Conservation (phyloP, 805 yeast species). For the Lachancea dasiensis region DNA sequence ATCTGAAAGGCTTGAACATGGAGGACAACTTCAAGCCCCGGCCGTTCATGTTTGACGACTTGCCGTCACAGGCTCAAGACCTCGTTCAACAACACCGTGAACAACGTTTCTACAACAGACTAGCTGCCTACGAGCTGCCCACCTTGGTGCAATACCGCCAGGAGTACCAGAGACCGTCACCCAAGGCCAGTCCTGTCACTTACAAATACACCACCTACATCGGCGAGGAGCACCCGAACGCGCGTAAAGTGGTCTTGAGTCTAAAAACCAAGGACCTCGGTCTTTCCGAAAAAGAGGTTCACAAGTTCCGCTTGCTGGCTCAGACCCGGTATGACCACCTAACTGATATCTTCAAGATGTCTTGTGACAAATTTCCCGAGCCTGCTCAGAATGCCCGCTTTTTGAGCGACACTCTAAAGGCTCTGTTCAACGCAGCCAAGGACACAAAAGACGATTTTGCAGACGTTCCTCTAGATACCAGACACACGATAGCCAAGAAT, state of each 20-base stretch:
- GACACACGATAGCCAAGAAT: constrained; percentile 52
- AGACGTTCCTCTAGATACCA: constrained; percentile 76
- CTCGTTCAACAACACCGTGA: constrained; percentile 65
- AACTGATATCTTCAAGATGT: constrained; percentile 55
- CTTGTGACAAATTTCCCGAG: constrained; percentile 60
- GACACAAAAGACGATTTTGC: constrained; percentile 55
- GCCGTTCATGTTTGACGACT: constrained; percentile 56
- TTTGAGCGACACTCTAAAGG: constrained; percentile 57
- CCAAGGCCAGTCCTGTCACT: constrained; percentile 45
- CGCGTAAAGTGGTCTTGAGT: constrained; percentile 55
- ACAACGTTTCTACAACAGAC: constrained; percentile 67
- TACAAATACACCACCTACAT: constrained; percentile 68
- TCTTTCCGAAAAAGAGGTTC: constrained; percentile 47
- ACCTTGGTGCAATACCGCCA: constrained; percentile 69
- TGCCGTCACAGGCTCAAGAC: constrained; percentile 66
- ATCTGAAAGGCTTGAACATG: constrained; percentile 33
- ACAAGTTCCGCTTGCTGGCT: constrained; percentile 72
- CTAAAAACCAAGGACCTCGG: constrained; percentile 50
- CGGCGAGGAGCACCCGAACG: constrained; percentile 59
- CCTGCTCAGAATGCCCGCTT: constrained; percentile 82
- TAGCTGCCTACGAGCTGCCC: constrained; percentile 92
- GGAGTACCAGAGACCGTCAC: constrained; percentile 48
- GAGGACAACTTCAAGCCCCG: constrained; percentile 37
- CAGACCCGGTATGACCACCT: constrained; percentile 68
- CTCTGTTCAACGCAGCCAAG: constrained; percentile 58